Evolutionary conservation across 2,329 filamentous ascomycete species (phyloP).

Genomic region (Xylariaceae sp.): DNA sequence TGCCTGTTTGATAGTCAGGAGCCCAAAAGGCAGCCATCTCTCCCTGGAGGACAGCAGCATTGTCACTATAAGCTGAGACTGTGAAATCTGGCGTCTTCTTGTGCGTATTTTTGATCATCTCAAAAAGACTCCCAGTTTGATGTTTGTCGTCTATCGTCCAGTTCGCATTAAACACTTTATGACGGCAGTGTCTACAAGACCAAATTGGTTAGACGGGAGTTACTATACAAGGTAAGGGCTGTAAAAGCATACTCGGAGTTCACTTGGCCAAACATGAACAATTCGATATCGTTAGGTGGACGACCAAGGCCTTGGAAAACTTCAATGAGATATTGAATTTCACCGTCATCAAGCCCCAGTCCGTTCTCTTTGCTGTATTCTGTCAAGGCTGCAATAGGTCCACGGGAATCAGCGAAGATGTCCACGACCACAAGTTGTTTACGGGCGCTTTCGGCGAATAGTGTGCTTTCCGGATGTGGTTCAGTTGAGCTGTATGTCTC

Average conservation of each 20-base stretch:
- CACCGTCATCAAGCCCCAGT: constrained; percentile 82
- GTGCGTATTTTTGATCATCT: constrained; percentile 97
- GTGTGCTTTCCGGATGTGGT: constrained; percentile 69
- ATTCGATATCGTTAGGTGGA: constrained; percentile 81
- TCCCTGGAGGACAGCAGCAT: constrained; percentile 88
- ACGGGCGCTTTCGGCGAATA: constrained; percentile 75
- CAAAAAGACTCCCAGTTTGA: constrained; percentile 83
- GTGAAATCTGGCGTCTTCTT: constrained; percentile 79
- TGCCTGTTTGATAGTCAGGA: constrained; percentile 82
- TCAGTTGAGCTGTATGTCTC: constrained; percentile 73
- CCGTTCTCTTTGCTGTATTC: constrained; percentile 85
- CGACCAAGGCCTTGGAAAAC: constrained; percentile 70
- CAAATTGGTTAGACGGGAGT: constrained; percentile 7
- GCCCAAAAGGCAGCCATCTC: constrained; percentile 80
- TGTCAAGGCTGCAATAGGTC: constrained; percentile 74
- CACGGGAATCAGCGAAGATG: constrained; percentile 68
- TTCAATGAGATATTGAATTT: constrained; percentile 94
- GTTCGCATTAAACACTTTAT: constrained; percentile 79
- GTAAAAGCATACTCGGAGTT: constrained; percentile 80
- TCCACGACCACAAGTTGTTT: constrained; percentile 75
- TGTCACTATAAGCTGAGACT: constrained; percentile 97
- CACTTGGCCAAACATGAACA: constrained; percentile 99
- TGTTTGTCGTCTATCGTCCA: constrained; percentile 91
- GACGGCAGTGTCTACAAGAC: constrained; percentile 31
- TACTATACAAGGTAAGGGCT: not conserved